Conservation (phyloP, 2,329 filamentous ascomycete genomes). For the Alternaria gaisen region DNA sequence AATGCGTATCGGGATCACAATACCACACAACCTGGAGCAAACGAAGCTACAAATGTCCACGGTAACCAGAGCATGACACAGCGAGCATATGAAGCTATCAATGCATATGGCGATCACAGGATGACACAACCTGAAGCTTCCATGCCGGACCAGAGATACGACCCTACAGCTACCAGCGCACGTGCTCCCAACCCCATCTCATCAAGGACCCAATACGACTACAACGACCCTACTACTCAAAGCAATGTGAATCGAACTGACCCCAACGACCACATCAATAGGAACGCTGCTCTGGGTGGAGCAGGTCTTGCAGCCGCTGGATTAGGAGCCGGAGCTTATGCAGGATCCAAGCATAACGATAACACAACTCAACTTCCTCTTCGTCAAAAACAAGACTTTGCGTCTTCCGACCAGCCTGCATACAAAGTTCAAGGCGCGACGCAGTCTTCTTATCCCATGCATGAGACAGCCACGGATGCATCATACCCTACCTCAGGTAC, state of each 20-base stretch:
- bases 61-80: constrained; percentile 3
- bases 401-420: constrained; percentile 10
- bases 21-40: constrained; percentile 36
- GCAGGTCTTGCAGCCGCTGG: constrained; percentile 28
- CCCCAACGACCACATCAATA: constrained; percentile 20
- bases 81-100: constrained; percentile 44
- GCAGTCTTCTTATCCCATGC: constrained; percentile 14
- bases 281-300: constrained; percentile 36
- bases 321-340: constrained; percentile 24
- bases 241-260: constrained; percentile 28
- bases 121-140: constrained; percentile 43
- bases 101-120: constrained; percentile 41
- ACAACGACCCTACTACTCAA: constrained; percentile 22
- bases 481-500: constrained; percentile 19
- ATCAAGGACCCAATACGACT: constrained; percentile 25
- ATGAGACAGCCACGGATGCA: constrained; percentile 12
- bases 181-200: constrained; percentile 32
- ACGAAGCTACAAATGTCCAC: not conserved
- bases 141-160: constrained; percentile 45
- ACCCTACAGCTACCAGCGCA: constrained; percentile 33
- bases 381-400: constrained; percentile 18
- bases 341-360: constrained; percentile 19
- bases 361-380: constrained; percentile 18
- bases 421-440: constrained; percentile 8
- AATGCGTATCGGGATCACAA: constrained; percentile 41